Percentiles rank a stretch among this genome's conserved stretches.
Conservation (phyloP, 164 flowering plant genomes). For the Nymphaea thermarum region DNA sequence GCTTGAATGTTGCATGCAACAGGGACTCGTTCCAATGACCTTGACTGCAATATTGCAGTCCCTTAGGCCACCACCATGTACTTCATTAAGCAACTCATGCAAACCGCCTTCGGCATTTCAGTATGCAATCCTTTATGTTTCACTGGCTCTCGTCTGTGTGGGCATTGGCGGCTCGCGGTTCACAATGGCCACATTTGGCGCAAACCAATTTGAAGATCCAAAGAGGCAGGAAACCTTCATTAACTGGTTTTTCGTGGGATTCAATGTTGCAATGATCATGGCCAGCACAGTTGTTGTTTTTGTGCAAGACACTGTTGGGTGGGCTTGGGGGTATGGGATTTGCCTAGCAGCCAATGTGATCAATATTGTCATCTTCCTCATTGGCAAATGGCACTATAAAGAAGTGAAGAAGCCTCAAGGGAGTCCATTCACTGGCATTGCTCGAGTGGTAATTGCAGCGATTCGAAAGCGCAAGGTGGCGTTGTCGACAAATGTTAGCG, state of each 20-base stretch:
- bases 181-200: constrained; percentile 32
- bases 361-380: not conserved
- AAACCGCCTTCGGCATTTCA: constrained; percentile 13
- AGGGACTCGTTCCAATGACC: constrained; percentile 29
- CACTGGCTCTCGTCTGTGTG: constrained; percentile 12
- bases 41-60: constrained; percentile 23
- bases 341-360: constrained; percentile 11
- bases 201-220: constrained; percentile 25
- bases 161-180: constrained; percentile 35
- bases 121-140: constrained; percentile 14
- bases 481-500: constrained; percentile 1
- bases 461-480: constrained; percentile 16
- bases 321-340: constrained; percentile 7
- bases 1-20: too few relatives aligned
- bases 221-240: constrained; percentile 29
- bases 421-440: too few relatives aligned
- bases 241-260: constrained; percentile 35
- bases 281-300: constrained; percentile 11
- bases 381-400: too few relatives aligned
- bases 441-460: too few relatives aligned
- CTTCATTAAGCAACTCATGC: not conserved
- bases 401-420: too few relatives aligned
- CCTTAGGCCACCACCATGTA: constrained; percentile 33
- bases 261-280: constrained; percentile 9
- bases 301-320: too few relatives aligned